Evolutionary conservation across 2,329 filamentous ascomycete species (phyloP).

Genomic region (Ilyonectria robusta): DNA sequence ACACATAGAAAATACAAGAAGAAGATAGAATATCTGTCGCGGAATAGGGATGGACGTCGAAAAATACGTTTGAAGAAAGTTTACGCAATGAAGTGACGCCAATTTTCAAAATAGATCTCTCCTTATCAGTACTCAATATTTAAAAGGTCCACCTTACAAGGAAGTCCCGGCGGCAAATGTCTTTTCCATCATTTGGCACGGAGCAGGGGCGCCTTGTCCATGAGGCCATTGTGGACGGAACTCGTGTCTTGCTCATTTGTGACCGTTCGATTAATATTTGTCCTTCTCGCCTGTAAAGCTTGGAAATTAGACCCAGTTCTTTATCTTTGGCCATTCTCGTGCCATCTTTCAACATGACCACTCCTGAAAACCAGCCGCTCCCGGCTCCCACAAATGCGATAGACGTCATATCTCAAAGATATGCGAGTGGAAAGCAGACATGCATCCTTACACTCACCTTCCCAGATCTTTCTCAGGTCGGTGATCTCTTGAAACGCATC

Average conservation of each 20-base stretch:
- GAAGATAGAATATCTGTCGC: no score
- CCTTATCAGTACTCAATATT: neutral
- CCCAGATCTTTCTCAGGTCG: slow-evolving; percentile 4
- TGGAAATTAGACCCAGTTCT: neutral
- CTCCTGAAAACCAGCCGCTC: neutral
- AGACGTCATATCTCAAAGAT: neutral
- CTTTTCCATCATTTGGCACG: neutral
- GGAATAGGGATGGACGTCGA: no score
- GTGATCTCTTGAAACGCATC: neutral
- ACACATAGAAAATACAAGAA: no score
- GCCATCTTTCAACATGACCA: neutral
- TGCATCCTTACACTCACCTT: slow-evolving; percentile 13
- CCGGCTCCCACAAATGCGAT: neutral
- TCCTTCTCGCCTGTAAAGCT: neutral
- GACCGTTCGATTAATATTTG: neutral
- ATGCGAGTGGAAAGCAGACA: slow-evolving; percentile 5
- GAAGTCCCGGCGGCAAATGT: neutral
- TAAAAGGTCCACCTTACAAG: neutral
- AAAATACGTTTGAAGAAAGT: no score
- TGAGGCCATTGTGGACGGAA: neutral
- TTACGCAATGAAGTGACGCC: no score
- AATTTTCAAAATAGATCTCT: no score
- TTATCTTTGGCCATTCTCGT: neutral
- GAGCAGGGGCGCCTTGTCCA: neutral
- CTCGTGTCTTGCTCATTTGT: neutral